Evolutionary conservation across 106 monocot species (phyloP).

Genomic region (Phalaenopsis aphrodite): DNA sequence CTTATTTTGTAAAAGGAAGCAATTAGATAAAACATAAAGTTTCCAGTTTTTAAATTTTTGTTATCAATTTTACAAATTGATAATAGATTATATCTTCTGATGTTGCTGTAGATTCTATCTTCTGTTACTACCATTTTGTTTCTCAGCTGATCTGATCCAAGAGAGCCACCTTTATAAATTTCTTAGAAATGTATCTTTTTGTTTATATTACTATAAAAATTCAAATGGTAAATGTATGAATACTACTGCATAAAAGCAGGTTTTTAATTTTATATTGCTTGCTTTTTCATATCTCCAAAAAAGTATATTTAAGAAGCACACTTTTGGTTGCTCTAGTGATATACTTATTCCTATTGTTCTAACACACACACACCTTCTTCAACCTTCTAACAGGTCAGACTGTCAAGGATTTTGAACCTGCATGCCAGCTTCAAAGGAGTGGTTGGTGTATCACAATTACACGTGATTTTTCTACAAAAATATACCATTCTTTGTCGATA

Average conservation of each 20-base stretch:
- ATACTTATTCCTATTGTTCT: background rate
- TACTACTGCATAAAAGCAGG: background rate
- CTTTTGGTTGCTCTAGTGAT: background rate
- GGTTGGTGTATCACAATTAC: background rate
- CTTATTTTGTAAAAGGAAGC: no score
- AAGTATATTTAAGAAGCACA: background rate
- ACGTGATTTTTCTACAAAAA: background rate
- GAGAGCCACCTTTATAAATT: no score
- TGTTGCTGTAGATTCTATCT: no score
- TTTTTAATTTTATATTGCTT: background rate
- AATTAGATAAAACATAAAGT: no score
- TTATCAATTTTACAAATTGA: no score
- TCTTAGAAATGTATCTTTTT: no score
- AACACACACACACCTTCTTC: background rate
- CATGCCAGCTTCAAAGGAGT: background rate
- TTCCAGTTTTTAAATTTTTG: no score
- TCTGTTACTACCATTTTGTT: no score
- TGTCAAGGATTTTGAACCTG: background rate
- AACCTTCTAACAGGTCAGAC: background rate
- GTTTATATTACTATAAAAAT: no score
- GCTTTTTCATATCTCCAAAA: background rate
- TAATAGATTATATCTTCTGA: no score
- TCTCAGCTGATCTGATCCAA: no score
- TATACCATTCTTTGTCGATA: constrained; percentile 9
- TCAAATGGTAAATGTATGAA: background rate